Percentiles rank a stretch among this genome's conserved stretches.
phyloP scores from a whole-genome alignment of 148 eudicot species.

The Polygonum aviculare region DNA sequence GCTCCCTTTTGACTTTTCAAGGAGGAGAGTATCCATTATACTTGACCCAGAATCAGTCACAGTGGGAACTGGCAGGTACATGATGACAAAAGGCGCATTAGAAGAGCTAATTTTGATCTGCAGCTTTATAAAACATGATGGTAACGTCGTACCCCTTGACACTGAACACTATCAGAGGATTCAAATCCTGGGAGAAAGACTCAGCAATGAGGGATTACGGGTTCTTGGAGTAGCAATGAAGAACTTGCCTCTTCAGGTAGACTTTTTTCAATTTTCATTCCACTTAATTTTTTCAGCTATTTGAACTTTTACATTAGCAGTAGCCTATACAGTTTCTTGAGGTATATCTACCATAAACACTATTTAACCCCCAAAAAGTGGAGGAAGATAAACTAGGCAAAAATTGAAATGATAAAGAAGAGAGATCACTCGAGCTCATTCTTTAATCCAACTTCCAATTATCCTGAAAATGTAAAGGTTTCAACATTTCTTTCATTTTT shows the following conservation, averaged over 20 bases:
- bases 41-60: conserved; percentile 24
- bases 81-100: conserved; percentile 42
- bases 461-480: neutral
- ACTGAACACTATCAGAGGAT: conserved; percentile 28
- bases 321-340: neutral
- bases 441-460: neutral
- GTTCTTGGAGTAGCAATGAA: conserved; percentile 48
- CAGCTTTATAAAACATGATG: conserved; percentile 20
- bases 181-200: conserved; percentile 27
- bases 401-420: too few relatives aligned
- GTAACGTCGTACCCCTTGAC: conserved; percentile 16
- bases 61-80: conserved; percentile 13
- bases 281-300: neutral
- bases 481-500: neutral
- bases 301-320: neutral
- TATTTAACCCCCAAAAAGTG: neutral
- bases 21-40: conserved; percentile 34
- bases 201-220: conserved; percentile 34
- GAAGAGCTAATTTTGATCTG: conserved; percentile 30
- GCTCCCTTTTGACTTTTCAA: conserved; percentile 35
- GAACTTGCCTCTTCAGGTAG: conserved; percentile 14
- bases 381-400: neutral
- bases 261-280: neutral
- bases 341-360: neutral
- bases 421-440: neutral